Evolutionary conservation across 2,329 filamentous ascomycete species (phyloP), one percentile per base, ranked within the genome.

Genomic region (Alternaria consortialis): DNA sequence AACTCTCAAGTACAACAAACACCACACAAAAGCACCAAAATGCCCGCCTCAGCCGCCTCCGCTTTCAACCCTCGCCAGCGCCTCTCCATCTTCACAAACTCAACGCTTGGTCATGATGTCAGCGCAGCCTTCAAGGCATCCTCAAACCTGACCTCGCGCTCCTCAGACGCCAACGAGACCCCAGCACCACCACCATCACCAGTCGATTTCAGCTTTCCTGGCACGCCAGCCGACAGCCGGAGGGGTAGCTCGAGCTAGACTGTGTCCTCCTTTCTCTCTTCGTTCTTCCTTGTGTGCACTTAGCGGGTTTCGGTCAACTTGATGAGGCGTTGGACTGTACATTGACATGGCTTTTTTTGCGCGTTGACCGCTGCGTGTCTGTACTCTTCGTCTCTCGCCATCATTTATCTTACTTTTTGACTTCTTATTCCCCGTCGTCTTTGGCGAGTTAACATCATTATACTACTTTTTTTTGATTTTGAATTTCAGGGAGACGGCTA

Each of bases 81-180:
- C 71, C 79, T 80, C 63, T 79, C 77, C 52, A 75, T 80, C 74
- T 70, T 78, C 65, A 79, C 77, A 56, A 77, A 79, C 72, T 73
- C 76, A 23, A 76, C 76, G 1, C 77, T 80, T 53, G 76, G 77
- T 57, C 77, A 77, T 71, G 78, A 80, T 63, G 74, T 80, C 54
- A 76, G 75, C 59, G 79, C 77, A 15, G 77, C 77, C 12, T 74
- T 80, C 71, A 78, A 80, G 62, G 76, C 77, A 56, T 77, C 75
- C 6, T 64, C 68, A n/a, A 62, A 56, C 54, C 61, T 72, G 27
- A 58, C 64, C 32, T 72, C 71, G 8, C 75, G 74, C 65, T 65
- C 69, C 44, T 64, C 60, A 11, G 69, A 72, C 34, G 69, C 76
- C 64, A 71, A 72, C 66, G 77, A 79, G 68, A 79, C 77, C 1